Base-by-base conservation (phyloP, 2,329 filamentous ascomycete genomes). In the Botrytis fragariae region DNA sequence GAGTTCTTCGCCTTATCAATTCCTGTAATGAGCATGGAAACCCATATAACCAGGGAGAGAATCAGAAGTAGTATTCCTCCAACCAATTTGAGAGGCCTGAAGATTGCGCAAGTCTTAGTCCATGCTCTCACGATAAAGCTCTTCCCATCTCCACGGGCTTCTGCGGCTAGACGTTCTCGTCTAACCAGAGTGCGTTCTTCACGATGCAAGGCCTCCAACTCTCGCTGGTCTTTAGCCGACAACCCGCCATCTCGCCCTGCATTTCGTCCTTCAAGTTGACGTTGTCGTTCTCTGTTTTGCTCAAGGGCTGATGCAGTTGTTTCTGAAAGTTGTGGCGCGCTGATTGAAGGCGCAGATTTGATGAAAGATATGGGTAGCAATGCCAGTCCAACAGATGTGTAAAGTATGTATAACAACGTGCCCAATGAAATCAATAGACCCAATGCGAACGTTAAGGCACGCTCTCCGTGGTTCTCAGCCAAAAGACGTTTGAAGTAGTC, bases 1-100 rank as follows among this genome's bases (percentile, higher is more conserved):
- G 95, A 98, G 84, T 98, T 98, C 82, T 92, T 95, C 51, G 94
- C 93, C 85, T 98, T 98, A 87, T 99, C 96, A 79, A 98, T 94
- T 77, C 91, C 92, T 0, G 95, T 98, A 81, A 98, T 92, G 77
- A 98, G 88, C 94, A 99, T 98, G 20, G 93, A 97, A 14, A 92
- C 88, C 88, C 94, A 97, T 77, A 97, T 87, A 60, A 97, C 77
- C 22, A 97, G 83, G 0, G 93, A 87, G 35, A 97, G 81, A 2
- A 94, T 77, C 45, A 98, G 86, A 4, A 98, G 84, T 0, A 97
- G 77, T 67, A 98, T 85, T 22, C 96, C 96, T 2, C 93, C 92
- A 22, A 98, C 82, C 60, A 98, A 89, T 84, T 97, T 97, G 78
- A 99, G 84, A 1, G 96, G 96, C 12, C 95, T 89, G 82, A 98